phyloP scores from a whole-genome alignment of 2,329 filamentous ascomycete genomes.

The Hymenoscyphus infarciens region DNA sequence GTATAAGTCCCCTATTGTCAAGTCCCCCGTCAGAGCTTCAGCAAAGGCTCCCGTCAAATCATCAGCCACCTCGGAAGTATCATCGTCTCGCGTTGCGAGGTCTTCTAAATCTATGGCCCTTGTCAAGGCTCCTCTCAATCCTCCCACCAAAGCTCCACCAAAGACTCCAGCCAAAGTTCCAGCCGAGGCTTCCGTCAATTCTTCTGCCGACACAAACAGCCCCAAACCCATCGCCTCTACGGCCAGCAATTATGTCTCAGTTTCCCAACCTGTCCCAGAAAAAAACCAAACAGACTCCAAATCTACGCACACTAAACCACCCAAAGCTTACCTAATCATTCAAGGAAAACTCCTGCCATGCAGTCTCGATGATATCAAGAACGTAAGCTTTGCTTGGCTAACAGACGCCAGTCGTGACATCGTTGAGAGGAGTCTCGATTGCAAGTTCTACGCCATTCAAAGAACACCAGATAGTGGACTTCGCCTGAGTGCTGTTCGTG shows the following conservation, averaged over 20 bases:
- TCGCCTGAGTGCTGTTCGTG: background rate
- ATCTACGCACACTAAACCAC: background rate
- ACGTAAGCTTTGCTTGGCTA: conserved; percentile 5
- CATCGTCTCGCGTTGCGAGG: no score
- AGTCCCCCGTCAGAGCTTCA: background rate
- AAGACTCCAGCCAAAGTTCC: background rate
- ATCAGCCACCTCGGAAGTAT: background rate
- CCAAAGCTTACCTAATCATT: background rate
- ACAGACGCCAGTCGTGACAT: background rate
- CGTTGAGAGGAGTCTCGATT: conserved; percentile 5
- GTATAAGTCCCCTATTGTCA: background rate
- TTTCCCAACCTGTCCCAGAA: background rate
- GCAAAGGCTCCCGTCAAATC: background rate
- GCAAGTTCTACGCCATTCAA: conserved; percentile 5
- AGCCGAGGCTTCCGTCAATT: background rate
- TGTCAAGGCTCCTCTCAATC: no score
- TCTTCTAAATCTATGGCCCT: no score
- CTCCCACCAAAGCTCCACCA: background rate
- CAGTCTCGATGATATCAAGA: background rate
- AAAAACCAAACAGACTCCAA: background rate
- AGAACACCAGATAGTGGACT: conserved; percentile 2
- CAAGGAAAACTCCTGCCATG: conserved; percentile 7
- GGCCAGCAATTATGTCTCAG: background rate
- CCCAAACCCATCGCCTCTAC: background rate
- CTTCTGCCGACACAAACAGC: no score